Evolutionary conservation across 495 filamentous ascomycete genomes (phyloP).

Genomic region (Aspergillus carlsbadensis): DNA sequence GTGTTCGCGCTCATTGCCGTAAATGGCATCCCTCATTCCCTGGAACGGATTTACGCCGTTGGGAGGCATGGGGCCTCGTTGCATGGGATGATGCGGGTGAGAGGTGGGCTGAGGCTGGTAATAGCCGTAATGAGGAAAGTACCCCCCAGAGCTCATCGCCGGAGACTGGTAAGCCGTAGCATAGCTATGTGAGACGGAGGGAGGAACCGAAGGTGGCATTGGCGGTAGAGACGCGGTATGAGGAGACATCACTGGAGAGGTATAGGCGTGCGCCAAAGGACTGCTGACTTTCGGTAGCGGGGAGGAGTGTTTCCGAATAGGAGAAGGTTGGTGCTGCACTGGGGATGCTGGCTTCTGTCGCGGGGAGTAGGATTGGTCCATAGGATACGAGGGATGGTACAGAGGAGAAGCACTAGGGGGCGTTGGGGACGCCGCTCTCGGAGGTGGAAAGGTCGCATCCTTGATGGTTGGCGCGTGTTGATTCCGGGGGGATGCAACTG

Average conservation of each 20-base stretch:
- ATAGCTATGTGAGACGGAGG: slow-evolving; percentile 30
- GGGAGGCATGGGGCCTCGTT: slow-evolving; percentile 34
- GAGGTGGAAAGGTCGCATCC: slow-evolving; percentile 11
- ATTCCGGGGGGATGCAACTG: slow-evolving; percentile 14
- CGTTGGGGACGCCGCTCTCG: slow-evolving; percentile 13
- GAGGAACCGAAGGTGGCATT: slow-evolving; percentile 23
- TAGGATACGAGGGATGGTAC: slow-evolving; percentile 15
- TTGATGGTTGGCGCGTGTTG: slow-evolving; percentile 1
- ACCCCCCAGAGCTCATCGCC: slow-evolving; percentile 34
- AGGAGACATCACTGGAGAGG: slow-evolving; percentile 41
- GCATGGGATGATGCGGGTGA: slow-evolving; percentile 32
- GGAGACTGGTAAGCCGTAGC: slow-evolving; percentile 37
- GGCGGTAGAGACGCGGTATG: slow-evolving; percentile 18
- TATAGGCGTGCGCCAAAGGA: slow-evolving; percentile 38
- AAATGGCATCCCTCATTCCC: slow-evolving; percentile 29
- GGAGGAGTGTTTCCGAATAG: slow-evolving; percentile 30
- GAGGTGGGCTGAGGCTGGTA: slow-evolving; percentile 25
- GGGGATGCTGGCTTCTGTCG: slow-evolving; percentile 22
- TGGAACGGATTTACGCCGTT: slow-evolving; percentile 36
- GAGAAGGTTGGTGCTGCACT: slow-evolving; percentile 19
- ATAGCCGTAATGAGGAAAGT: slow-evolving; percentile 34
- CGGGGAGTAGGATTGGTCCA: slow-evolving; percentile 21
- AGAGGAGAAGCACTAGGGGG: slow-evolving; percentile 19
- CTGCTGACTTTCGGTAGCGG: slow-evolving; percentile 41
- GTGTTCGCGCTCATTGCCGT: slow-evolving; percentile 22